Base-by-base conservation (phyloP, 169 alveolate genomes). In the Cryptosporidium tyzzeri region DNA sequence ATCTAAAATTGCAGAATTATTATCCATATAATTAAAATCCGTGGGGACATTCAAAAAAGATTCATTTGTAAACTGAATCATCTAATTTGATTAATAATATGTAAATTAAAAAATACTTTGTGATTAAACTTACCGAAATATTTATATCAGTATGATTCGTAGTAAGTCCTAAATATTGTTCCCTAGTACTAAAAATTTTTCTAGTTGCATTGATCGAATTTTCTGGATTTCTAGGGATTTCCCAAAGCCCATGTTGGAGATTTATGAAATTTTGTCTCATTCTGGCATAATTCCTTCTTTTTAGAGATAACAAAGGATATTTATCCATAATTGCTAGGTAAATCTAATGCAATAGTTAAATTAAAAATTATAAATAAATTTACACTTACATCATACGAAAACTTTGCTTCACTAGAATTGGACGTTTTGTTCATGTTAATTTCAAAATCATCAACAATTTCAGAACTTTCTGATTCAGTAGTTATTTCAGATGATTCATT, bases 161-260 rank as follows among this genome's bases (percentile, higher is more conserved):
- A 18, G 86, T 73, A 10, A 73, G 55, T 14, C 86, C 86, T 9
- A 73, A n/a, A 58, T 73, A 73, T 23, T 35, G 29, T 31, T 73
- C 86, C 37, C 86, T 73, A 31, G 23, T 73, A 14, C 6, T 7
- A 55, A 73, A 73, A 9, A 62, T 41, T 33, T 73, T 55, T n/a
- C 33, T 55, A 14, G 68, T 73, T 33, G 33, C 71, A 55, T 73
- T 51, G n/a, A 58, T n/a, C 1, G 5, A 18, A 26, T n/a, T 45
- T 73, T 21, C 23, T 29, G 55, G 71, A 51, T 55, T 71, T 59
- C 44, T 73, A 35, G 45, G 86, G 5, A 73, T 73, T 23, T 73
- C 70, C 29, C 33, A 29, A 21, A 73, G 33, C 0, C 53, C 41
- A 55, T 33, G 31, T 33, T 59, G 21, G n/a, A 7, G 33, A 73